Conservation (phyloP, 805 yeast species). For the Teunomyces cretensis region DNA sequence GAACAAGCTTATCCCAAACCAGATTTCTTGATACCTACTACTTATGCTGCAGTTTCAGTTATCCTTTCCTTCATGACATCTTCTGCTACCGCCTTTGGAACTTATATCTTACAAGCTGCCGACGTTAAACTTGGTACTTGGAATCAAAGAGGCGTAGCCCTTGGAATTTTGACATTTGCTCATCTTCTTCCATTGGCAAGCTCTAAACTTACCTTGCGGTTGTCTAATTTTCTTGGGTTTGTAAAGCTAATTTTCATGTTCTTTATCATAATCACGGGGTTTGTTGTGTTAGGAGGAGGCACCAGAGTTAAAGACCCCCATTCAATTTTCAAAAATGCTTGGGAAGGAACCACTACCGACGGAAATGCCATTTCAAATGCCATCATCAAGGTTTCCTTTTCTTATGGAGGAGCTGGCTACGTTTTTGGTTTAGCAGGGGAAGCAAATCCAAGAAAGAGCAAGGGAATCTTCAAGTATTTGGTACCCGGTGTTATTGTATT, state of each 20-base stretch:
- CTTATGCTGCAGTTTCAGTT: constrained; percentile 38
- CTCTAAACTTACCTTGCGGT: constrained; percentile 27
- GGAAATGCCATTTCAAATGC: constrained; percentile 45
- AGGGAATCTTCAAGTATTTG: constrained; percentile 23
- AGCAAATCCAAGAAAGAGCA: constrained; percentile 24
- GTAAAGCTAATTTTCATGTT: constrained; percentile 33
- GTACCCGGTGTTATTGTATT: constrained; percentile 31
- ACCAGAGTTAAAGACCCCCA: constrained; percentile 31
- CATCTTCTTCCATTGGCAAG: constrained; percentile 20
- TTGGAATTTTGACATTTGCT: constrained; percentile 27
- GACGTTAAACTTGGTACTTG: constrained; percentile 27
- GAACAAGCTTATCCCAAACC: constrained; percentile 41
- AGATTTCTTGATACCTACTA: constrained; percentile 32
- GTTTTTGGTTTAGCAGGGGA: constrained; percentile 39
- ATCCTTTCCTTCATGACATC: constrained; percentile 35
- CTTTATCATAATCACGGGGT: constrained; percentile 34
- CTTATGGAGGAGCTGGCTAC: constrained; percentile 43
- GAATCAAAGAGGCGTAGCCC: constrained; percentile 37
- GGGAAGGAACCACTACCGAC: constrained; percentile 40
- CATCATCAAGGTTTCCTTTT: constrained; percentile 43
- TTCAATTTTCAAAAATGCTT: constrained; percentile 34
- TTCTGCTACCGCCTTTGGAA: constrained; percentile 39
- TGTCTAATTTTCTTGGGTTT: constrained; percentile 35
- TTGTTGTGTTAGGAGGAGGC: constrained; percentile 37
- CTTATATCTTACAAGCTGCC: constrained; percentile 33